Evolutionary conservation across 1,139 yeast genomes (phyloP).

Genomic region (Lodderomyces elongisporus): DNA sequence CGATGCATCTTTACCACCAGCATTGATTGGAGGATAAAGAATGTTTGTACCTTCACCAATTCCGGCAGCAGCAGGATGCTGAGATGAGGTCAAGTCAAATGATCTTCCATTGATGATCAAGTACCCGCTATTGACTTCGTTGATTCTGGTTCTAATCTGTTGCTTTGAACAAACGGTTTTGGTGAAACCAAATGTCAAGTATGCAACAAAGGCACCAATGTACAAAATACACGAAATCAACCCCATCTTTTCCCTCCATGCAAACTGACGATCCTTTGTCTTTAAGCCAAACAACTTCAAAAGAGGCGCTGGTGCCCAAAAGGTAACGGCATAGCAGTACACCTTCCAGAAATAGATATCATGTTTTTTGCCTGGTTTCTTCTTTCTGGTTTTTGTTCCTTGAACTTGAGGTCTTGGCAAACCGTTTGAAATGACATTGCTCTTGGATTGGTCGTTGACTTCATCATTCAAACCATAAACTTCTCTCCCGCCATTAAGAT

Average conservation of each 20-base stretch:
- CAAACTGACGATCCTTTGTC: conserved; percentile 78
- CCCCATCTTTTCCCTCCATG: conserved; percentile 96
- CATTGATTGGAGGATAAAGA: conserved; percentile 77
- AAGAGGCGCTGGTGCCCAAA: conserved; percentile 86
- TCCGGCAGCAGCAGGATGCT: conserved; percentile 81
- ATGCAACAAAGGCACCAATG: conserved; percentile 78
- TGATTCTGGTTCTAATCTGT: conserved; percentile 50
- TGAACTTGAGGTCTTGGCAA: conserved; percentile 6
- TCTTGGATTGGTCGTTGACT: conserved; percentile 23
- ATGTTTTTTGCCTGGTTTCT: conserved; percentile 15
- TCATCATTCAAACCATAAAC: conserved; percentile 63
- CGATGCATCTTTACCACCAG: conserved; percentile 87
- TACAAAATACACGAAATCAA: conserved; percentile 68
- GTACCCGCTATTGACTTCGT: conserved; percentile 55
- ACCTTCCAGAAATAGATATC: conserved; percentile 68
- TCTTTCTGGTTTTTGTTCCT: conserved; percentile 9
- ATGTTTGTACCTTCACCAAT: conserved; percentile 62
- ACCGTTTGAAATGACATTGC: conserved; percentile 23
- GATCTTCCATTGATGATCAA: conserved; percentile 79
- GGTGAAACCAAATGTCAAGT: conserved; percentile 87
- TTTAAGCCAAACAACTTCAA: conserved; percentile 71
- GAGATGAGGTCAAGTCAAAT: conserved; percentile 62
- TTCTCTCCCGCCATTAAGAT: conserved; percentile 42
- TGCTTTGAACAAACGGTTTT: conserved; percentile 66
- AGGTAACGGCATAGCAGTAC: conserved; percentile 75